Conservation (phyloP, 177 flowering plant species). For the Telopea speciosissima region DNA sequence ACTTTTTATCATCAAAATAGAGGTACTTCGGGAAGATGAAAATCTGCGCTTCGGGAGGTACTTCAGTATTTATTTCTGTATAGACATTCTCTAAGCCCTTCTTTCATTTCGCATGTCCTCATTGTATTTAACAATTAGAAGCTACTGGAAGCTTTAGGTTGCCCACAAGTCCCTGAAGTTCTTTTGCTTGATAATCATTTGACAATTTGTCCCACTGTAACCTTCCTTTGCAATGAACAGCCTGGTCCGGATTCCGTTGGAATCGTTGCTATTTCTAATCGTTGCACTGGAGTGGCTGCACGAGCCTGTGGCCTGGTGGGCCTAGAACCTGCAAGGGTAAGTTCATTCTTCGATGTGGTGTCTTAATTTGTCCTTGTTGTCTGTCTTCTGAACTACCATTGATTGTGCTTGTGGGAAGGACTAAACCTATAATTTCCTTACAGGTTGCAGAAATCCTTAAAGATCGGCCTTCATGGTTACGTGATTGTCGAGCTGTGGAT, state of each 20-base stretch:
- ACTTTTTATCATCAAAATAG: background rate
- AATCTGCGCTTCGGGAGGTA: too few species aligned
- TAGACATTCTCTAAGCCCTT: too few species aligned
- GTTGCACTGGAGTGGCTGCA: slow-evolving; percentile 99
- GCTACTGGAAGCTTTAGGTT: too few species aligned
- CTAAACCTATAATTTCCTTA: slow-evolving; percentile 6
- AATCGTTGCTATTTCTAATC: slow-evolving; percentile 99
- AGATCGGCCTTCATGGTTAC: slow-evolving; percentile 43
- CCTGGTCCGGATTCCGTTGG: slow-evolving; percentile 99
- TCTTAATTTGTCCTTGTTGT: background rate
- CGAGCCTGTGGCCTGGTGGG: slow-evolving; percentile 99
- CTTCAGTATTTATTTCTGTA: too few species aligned
- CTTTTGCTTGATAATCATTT: background rate
- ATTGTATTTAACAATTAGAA: too few species aligned
- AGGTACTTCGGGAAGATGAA: background rate
- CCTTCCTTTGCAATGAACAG: slow-evolving; percentile 26
- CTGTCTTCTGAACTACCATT: slow-evolving; percentile 1
- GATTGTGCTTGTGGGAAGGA: background rate
- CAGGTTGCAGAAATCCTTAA: slow-evolving; percentile 46
- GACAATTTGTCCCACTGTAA: background rate
- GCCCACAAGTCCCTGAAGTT: too few species aligned
- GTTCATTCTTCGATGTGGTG: slow-evolving; percentile 5
- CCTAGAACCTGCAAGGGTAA: slow-evolving; percentile 93
- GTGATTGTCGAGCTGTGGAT: slow-evolving; percentile 39
- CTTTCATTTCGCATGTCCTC: too few species aligned